Base-by-base conservation (phyloP, 148 eudicot species). In the Vaccinium myrtillus region DNA sequence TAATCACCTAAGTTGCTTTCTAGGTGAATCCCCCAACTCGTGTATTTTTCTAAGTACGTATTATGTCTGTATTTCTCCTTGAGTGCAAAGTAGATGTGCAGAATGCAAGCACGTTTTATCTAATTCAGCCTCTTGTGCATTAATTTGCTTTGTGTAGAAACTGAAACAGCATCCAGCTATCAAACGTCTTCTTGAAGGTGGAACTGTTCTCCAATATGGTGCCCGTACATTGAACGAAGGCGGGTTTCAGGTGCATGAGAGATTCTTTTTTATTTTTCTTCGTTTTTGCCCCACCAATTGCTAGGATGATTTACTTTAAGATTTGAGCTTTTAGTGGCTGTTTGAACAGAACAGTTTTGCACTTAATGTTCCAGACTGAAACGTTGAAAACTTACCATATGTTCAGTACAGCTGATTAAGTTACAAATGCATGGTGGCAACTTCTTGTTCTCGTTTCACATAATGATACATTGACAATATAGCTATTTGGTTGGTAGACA, bases 141-240 rank as follows among this genome's bases (percentile, higher is more conserved):
- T 18, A 16, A 78, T 83, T 87, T 81, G 25, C 51, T 77, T 59
- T 76, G 58, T 83, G 56, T 50, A 97, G 99, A 97, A 91, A 90
- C 88, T 97, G n/a, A 97, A 97, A 86, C 90, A 91, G 55, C 99
- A 97, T 91, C 96, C 98, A 80, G 90, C 94, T 12, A 93, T 97
- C 88, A 91, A 84, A 86, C 81, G 91, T 75, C 89, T 97, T 86
- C 99, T 97, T 88, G 94, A 97, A 91, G 94, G 96, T 84, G 99
- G 98, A 73, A 93, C 90, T 55, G 96, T 93, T 81, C 91, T 97
- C 77, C 94, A 97, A 80, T 97, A 97, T 89, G 99, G 99, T 78
- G 99, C 99, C 83, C 98, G 99, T 36, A 92, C 98, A 53, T 85
- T 97, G 84, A 97, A 95, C 86, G 99, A 97, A 90, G 99, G 99